phyloP scores from a whole-genome alignment of 352 stramenopile genomes.

The Pythium biforme region DNA sequence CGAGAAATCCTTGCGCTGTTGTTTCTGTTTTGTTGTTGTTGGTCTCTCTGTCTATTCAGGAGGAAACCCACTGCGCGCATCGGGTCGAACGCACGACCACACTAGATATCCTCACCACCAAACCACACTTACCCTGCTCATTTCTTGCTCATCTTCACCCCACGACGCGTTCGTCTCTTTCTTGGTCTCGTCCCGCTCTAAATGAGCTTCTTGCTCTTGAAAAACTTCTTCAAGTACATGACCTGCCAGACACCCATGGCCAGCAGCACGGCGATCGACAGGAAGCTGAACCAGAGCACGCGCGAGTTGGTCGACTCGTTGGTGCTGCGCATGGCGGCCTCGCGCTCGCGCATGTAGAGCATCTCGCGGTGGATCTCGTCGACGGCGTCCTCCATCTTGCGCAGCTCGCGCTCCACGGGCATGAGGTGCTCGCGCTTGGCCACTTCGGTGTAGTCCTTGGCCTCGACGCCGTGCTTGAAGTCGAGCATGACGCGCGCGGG shows the following conservation, averaged over 20 bases:
- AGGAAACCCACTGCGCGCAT: not conserved
- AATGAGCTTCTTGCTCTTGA: constrained; percentile 93
- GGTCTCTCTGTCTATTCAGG: constrained; percentile 2
- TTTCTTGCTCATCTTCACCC: not conserved
- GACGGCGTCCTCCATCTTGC: constrained; percentile 88
- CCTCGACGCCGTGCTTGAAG: constrained; percentile 87
- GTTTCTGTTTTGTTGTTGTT: not conserved
- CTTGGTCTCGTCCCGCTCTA: constrained; percentile 28
- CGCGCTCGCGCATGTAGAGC: constrained; percentile 88
- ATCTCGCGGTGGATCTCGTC: constrained; percentile 90
- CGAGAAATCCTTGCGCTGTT: too few species aligned
- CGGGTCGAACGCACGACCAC: not conserved
- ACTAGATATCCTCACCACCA: too few species aligned
- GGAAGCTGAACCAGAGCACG: constrained; percentile 89
- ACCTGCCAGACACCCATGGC: constrained; percentile 88
- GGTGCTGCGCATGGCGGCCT: constrained; percentile 85
- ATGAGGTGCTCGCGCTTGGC: constrained; percentile 89
- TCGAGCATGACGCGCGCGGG: constrained; percentile 75
- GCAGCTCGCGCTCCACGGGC: constrained; percentile 86
- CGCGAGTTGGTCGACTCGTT: constrained; percentile 90
- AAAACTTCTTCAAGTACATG: constrained; percentile 90
- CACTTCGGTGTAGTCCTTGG: constrained; percentile 88
- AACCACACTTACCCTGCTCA: not conserved
- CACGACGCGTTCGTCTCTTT: not conserved
- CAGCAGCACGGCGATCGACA: constrained; percentile 85